phyloP scores from a whole-genome alignment of 208 protist genomes.

The Zelonia costaricensis region DNA sequence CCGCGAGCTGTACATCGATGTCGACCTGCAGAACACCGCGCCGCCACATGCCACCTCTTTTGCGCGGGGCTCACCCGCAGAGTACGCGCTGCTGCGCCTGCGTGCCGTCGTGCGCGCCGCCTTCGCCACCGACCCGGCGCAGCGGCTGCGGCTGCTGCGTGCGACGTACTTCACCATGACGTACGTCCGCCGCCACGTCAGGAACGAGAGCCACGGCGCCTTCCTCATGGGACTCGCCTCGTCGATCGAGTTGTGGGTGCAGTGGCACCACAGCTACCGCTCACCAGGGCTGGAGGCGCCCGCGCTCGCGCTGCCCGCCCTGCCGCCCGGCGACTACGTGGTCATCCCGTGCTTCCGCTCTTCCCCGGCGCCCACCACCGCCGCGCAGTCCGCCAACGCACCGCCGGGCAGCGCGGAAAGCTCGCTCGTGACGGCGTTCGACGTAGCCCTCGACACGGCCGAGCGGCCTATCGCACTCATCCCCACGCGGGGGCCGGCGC shows the following conservation, averaged over 20 bases:
- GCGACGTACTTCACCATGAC: background rate
- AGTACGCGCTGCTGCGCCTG: slow-evolving; percentile 6
- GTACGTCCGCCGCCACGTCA: slow-evolving; percentile 1
- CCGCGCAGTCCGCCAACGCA: no score
- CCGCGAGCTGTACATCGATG: slow-evolving; percentile 40
- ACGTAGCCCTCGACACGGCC: no score
- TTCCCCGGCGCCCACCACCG: slow-evolving; percentile 29
- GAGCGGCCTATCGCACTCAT: no score
- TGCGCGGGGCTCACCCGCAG: background rate
- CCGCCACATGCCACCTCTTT: slow-evolving; percentile 7
- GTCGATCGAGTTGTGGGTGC: slow-evolving; percentile 13
- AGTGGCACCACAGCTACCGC: slow-evolving; percentile 1
- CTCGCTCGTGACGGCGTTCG: no score
- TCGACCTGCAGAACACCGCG: slow-evolving; percentile 12
- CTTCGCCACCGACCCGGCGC: background rate
- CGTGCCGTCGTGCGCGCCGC: slow-evolving; percentile 5
- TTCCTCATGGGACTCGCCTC: slow-evolving; percentile 19
- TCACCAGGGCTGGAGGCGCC: slow-evolving; percentile 1
- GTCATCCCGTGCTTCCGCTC: slow-evolving; percentile 44
- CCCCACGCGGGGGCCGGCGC: no score
- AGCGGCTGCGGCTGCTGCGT: slow-evolving; percentile 14
- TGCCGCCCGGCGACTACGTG: slow-evolving; percentile 76
- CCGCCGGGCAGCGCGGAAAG: no score
- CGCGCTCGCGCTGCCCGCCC: slow-evolving; percentile 26
- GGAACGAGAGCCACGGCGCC: background rate